These are phyloP conservation scores for Mortierella alpina DNA, from an alignment of 192 early-diverging fungal genomes.

Conservation along the genomic window DNA sequence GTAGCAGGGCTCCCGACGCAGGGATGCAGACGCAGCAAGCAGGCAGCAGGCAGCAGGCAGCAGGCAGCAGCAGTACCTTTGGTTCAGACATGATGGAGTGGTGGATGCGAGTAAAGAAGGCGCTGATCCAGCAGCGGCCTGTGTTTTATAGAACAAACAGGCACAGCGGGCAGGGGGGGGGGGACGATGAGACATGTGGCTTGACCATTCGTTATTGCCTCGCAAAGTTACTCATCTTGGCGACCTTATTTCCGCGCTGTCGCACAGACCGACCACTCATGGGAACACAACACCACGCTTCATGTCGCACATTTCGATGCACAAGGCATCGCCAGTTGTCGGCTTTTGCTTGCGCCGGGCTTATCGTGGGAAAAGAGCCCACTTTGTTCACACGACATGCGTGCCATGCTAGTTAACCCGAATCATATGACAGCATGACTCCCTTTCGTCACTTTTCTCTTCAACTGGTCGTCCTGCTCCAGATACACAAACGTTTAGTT, in stretches of 20 bases:
- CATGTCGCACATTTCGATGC: neutral
- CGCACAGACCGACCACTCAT: neutral
- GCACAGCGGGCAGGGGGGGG: neutral
- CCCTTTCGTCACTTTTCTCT: no score
- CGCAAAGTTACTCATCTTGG: conserved; percentile 33
- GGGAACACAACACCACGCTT: neutral
- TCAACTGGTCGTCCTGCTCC: neutral
- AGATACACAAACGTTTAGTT: neutral
- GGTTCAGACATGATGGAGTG: conserved; percentile 45
- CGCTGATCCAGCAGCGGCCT: no score
- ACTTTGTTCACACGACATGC: no score
- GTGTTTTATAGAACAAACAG: conserved; percentile 15
- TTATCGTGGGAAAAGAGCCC: no score
- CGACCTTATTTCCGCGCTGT: conserved; percentile 1
- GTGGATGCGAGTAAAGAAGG: neutral
- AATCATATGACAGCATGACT: no score
- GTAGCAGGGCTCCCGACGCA: neutral
- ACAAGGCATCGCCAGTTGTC: neutral
- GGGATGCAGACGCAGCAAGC: neutral
- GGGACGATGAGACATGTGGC: neutral
- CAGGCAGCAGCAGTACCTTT: conserved; percentile 25
- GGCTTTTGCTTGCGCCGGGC: no score
- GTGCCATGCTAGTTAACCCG: no score
- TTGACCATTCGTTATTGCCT: conserved; percentile 14
- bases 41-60: neutral